Percentiles rank a stretch among this genome's conserved stretches.
phyloP scores from a whole-genome alignment of 768 basidiomycete species.

The Leccinum pellstonianum region DNA sequence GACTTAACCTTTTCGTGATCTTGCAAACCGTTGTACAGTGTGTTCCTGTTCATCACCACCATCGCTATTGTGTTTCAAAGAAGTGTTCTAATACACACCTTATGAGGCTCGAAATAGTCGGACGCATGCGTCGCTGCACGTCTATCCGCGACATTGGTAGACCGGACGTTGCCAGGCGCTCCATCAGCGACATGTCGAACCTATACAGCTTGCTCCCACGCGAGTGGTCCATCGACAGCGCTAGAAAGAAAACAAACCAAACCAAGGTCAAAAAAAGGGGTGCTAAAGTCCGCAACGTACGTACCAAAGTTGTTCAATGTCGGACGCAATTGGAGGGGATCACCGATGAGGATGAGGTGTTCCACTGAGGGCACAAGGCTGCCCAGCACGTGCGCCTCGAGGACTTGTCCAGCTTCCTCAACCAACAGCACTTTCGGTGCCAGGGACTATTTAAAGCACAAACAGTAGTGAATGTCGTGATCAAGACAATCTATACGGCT shows the following conservation, averaged over 20 bases:
- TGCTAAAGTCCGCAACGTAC: not conserved
- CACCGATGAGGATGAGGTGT: slow-evolving; percentile 79
- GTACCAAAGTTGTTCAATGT: slow-evolving; percentile 61
- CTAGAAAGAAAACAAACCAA: slow-evolving; percentile 33
- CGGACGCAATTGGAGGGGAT: slow-evolving; percentile 73
- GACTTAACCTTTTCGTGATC: slow-evolving; percentile 52
- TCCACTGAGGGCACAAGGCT: slow-evolving; percentile 63
- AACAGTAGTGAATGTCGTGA: not conserved
- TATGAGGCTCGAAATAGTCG: slow-evolving; percentile 56
- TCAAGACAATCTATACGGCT: not conserved
- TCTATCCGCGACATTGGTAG: slow-evolving; percentile 68
- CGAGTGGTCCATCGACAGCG: slow-evolving; percentile 66
- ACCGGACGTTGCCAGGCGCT: slow-evolving; percentile 57
- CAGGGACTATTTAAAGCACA: slow-evolving; percentile 42
- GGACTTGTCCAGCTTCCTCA: slow-evolving; percentile 81
- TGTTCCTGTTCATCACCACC: slow-evolving; percentile 38
- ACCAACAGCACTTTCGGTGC: slow-evolving; percentile 63
- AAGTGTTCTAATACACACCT: slow-evolving; percentile 5
- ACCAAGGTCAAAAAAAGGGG: not conserved
- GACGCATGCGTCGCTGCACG: slow-evolving; percentile 76
- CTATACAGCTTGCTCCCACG: slow-evolving; percentile 54
- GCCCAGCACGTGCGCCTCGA: slow-evolving; percentile 73
- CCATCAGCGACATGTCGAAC: slow-evolving; percentile 77
- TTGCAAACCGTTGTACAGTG: slow-evolving; percentile 58
- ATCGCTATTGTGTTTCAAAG: not conserved